phyloP scores from a whole-genome alignment of 2,329 filamentous ascomycete species.

The Pleoardoris graminearum region DNA sequence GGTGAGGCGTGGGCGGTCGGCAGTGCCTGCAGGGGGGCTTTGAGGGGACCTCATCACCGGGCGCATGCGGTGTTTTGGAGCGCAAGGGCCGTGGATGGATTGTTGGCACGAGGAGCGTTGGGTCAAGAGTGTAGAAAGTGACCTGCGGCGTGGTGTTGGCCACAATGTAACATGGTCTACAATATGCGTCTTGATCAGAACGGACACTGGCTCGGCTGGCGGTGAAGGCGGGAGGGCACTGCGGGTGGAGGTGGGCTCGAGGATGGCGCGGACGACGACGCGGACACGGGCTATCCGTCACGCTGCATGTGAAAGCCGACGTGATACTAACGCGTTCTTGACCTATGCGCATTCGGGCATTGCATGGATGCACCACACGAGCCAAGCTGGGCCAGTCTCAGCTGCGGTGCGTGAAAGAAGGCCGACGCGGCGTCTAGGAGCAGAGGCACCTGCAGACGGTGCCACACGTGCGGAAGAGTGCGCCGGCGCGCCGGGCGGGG shows the following conservation, averaged over 20 bases:
- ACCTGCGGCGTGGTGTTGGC: not conserved
- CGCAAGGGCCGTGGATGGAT: not conserved
- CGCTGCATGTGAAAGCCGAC: constrained; percentile 10
- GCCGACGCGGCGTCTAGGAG: constrained; percentile 1
- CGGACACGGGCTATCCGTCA: not conserved
- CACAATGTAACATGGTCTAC: not conserved
- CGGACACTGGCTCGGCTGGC: constrained; percentile 3
- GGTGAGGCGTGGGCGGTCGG: constrained; percentile 66
- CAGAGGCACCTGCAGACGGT: constrained; percentile 1
- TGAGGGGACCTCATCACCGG: constrained; percentile 33
- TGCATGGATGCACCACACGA: not conserved
- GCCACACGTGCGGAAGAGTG: not conserved
- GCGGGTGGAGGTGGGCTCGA: not conserved
- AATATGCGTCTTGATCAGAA: not conserved
- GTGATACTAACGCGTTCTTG: not conserved
- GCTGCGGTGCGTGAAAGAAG: too few relatives aligned
- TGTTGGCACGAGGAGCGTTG: not conserved
- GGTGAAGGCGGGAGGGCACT: not conserved
- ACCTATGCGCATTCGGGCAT: not conserved
- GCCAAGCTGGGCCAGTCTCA: not conserved
- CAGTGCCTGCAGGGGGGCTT: constrained; percentile 30
- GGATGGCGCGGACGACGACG: not conserved
- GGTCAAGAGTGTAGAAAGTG: not conserved
- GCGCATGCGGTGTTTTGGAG: not conserved
- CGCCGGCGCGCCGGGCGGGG: not conserved